These are phyloP conservation scores for Apophysomyces elegans DNA, from an alignment of 371 early-diverging fungal species.

Conservation along the genomic window DNA sequence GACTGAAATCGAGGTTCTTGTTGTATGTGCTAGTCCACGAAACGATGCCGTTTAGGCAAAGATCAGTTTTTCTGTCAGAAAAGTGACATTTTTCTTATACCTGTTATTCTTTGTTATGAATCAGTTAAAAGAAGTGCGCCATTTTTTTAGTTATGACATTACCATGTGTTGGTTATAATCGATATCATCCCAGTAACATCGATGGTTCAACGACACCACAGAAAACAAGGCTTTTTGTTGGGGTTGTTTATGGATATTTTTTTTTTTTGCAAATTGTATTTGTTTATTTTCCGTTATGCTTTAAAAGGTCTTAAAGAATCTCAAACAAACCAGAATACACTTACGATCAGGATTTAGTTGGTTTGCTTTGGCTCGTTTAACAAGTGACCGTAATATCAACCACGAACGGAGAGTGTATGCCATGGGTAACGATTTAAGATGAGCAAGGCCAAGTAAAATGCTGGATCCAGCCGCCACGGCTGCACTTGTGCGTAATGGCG, in stretches of 20 bases:
- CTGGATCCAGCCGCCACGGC: conserved; percentile 19
- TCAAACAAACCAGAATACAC: background rate
- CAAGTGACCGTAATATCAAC: conserved; percentile 31
- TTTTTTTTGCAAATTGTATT: too few species aligned
- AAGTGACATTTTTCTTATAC: conserved; percentile 14
- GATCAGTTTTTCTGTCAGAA: too few species aligned
- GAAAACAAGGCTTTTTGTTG: conserved; percentile 33
- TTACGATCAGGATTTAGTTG: conserved; percentile 37
- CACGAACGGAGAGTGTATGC: conserved; percentile 46
- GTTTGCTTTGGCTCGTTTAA: conserved; percentile 34
- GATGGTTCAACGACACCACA: conserved; percentile 33
- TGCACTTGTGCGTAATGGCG: conserved; percentile 10
- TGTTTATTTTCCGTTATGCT: too few species aligned
- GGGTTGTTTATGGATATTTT: too few species aligned
- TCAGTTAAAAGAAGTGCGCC: conserved; percentile 7
- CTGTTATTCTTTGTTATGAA: conserved; percentile 36
- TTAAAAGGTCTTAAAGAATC: too few species aligned
- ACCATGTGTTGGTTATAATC: conserved; percentile 56
- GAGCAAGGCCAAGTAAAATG: conserved; percentile 24
- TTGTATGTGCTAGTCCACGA: conserved; percentile 47
- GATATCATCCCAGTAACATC: conserved; percentile 48
- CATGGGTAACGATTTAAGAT: conserved; percentile 42
- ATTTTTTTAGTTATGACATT: background rate
- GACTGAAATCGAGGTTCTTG: conserved; percentile 59
- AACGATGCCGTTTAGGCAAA: too few species aligned